Base-by-base conservation (phyloP, 2,329 filamentous ascomycete species). In the Huntiella savannae region DNA sequence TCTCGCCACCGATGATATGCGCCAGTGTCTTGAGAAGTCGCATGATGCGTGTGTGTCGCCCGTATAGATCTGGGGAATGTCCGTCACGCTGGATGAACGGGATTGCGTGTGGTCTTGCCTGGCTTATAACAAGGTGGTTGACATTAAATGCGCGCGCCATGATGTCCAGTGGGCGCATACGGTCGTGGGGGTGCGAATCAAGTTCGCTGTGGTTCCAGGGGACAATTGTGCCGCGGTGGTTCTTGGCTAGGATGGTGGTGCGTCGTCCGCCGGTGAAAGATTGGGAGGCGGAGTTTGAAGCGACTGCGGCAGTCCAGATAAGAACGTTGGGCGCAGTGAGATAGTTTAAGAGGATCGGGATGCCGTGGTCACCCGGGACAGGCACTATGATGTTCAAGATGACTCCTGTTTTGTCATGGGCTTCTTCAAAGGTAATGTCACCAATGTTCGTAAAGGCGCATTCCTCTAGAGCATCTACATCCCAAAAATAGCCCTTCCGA, bases 121-220 rank as follows among this genome's bases (percentile, higher is more conserved):
- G 88, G 53, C 82, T 91, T 53, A 96, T 77, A 52, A 96, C 85
- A 62, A 92, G 95, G 64, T 95, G 87, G 58, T 94, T 92, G 45
- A 92, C 83, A 58, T 92, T 92, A 69, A 91, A 91, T 8, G 88
- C 40, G 76, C 71, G 45, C 10, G 48, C 40, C 17, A 50, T 47
- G 12, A 47, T 50, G 33, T 50, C 48, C 5, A 50, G 45, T 7
- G 48, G 48, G 11, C 45, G 48, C 48, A 47, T 50, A 13, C 48
- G 45, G 33, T 50, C 48, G 16, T 50, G 41, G 8, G 48, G 48
- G 13, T 50, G 45, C 5, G 46, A 41, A 15, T 50, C 48, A 28
- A 50, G 39, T 33, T 47, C 48, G 33, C 45, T 50, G 40, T 50
- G 48, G 19, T 49, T 47, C 81, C 84, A 91, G 1, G 82, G 81